Conservation (phyloP, 2,329 filamentous ascomycete species). For the Aspergillus niger region DNA sequence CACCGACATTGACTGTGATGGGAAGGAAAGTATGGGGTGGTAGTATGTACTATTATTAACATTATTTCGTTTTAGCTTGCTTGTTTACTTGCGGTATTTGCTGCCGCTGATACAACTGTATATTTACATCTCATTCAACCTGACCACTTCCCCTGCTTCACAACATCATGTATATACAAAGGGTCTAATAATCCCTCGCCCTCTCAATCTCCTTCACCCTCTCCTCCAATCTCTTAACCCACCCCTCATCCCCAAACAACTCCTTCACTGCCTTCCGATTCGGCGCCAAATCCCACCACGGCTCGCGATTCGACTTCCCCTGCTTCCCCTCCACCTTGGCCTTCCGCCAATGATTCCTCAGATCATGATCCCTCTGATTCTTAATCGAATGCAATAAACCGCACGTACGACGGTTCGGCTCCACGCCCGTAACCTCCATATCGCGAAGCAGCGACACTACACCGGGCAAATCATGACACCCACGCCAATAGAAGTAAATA, state of each 20-base stretch:
- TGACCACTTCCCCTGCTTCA: no score
- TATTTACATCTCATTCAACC: not conserved
- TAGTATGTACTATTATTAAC: slow-evolving; percentile 7
- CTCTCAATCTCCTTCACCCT: slow-evolving; percentile 14
- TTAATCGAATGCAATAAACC: slow-evolving; percentile 35
- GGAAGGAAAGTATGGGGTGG: not conserved
- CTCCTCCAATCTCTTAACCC: slow-evolving; percentile 26
- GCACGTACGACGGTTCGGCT: slow-evolving; percentile 38
- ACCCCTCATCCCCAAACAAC: slow-evolving; percentile 29
- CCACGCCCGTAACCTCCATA: slow-evolving; percentile 48
- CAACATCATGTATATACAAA: not conserved
- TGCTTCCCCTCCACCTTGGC: not conserved
- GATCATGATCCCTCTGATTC: slow-evolving; percentile 27
- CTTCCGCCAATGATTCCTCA: slow-evolving; percentile 19
- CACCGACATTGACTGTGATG: not conserved
- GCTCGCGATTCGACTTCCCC: slow-evolving; percentile 12
- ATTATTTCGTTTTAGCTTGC: not conserved
- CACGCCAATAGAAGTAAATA: slow-evolving; percentile 46
- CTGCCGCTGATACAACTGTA: not conserved
- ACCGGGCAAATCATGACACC: slow-evolving; percentile 43
- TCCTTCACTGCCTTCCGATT: slow-evolving; percentile 33
- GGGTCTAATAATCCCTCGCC: not conserved
- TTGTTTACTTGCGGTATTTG: not conserved
- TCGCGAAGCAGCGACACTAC: slow-evolving; percentile 45
- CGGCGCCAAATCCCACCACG: slow-evolving; percentile 37